Evolutionary conservation across 2,329 filamentous ascomycete genomes (phyloP), one percentile per base, ranked within the genome.

Genomic region (Ilyonectria robusta): DNA sequence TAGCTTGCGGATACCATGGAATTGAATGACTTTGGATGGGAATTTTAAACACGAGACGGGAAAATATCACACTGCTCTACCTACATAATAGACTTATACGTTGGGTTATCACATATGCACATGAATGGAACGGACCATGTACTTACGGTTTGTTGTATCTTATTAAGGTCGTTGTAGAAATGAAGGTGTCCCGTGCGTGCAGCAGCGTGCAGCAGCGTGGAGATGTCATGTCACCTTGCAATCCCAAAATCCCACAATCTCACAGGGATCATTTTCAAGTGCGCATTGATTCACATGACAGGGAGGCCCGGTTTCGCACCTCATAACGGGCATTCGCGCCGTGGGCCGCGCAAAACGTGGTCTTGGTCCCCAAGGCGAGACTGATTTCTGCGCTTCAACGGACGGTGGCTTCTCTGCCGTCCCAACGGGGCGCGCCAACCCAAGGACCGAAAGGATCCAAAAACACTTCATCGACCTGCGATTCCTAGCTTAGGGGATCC

Each of bases 191-290:
- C 56, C 56, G 53, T 61, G 61, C 61, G 29, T 54, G 62, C 57
- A 51, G 62, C 57, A 51, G 61, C 61, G 29, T 54, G 62, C 57
- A 51, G 62, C 57, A 51, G 62, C 62, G 62, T 61, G 56, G 50
- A 40, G 23, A 47, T 44, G 51, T 42, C 51, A 65, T 61, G 63
- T 61, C 37, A 61, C 63, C 35, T 65, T 31, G 46, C 46, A 65
- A 65, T 65, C 35, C 63, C 46, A 56, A 47, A 42, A 42, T 42
- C n/a, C 40, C 40, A 42, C 40, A n/a, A 23, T 23, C 50, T n/a
- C 50, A 53, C 50, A 53, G 50, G 63, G 57, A 51, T 64, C 61
- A 64, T 65, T 26, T 60, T 33, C 31, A 59, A 59, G 48, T 47
- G 31, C 42, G 48, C 59, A 55, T 48, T 61, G 42, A 46, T 51